Conservation (phyloP, 2,329 filamentous ascomycete species). For the Davidsoniella eucalypti region DNA sequence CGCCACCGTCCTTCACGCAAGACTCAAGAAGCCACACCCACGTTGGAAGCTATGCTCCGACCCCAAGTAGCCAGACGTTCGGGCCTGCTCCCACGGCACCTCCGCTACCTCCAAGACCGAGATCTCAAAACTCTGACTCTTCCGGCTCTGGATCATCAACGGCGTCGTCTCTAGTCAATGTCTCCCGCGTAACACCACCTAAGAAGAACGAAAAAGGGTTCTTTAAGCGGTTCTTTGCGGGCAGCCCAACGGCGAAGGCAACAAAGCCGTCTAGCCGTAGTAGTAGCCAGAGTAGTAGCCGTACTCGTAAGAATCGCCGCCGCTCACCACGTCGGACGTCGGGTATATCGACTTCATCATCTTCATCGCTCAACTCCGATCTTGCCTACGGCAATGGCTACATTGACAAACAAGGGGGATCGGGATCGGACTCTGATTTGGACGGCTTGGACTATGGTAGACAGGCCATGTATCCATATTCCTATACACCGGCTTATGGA, state of each 20-base stretch:
- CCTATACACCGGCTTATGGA: slow-evolving; percentile 1
- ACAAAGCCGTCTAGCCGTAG: slow-evolving; percentile 30
- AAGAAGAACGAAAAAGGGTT: slow-evolving; percentile 34
- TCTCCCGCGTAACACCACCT: slow-evolving; percentile 37
- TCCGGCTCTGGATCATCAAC: slow-evolving; percentile 29
- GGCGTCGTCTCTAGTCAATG: slow-evolving; percentile 46
- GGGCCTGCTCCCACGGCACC: too few species aligned
- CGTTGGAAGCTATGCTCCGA: not conserved
- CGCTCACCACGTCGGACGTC: slow-evolving; percentile 21
- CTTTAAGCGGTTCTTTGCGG: slow-evolving; percentile 38
- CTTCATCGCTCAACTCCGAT: slow-evolving; percentile 51
- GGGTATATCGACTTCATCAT: slow-evolving; percentile 47
- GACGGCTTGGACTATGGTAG: slow-evolving; percentile 1
- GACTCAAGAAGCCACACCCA: slow-evolving; percentile 5
- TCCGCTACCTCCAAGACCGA: not conserved
- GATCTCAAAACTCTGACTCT: slow-evolving; percentile 18
- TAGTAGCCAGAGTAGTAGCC: slow-evolving; percentile 22
- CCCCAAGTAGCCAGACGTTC: not conserved
- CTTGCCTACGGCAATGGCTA: slow-evolving; percentile 50
- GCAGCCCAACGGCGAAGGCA: slow-evolving; percentile 22
- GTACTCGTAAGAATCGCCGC: slow-evolving; percentile 11
- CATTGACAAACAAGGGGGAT: slow-evolving; percentile 21
- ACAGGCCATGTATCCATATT: slow-evolving; percentile 7
- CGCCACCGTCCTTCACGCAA: slow-evolving; percentile 6
- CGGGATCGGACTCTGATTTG: slow-evolving; percentile 9